Conservation (phyloP, 1,284 basidiomycete species). For the Apiotrichum akiyoshidainum region DNA sequence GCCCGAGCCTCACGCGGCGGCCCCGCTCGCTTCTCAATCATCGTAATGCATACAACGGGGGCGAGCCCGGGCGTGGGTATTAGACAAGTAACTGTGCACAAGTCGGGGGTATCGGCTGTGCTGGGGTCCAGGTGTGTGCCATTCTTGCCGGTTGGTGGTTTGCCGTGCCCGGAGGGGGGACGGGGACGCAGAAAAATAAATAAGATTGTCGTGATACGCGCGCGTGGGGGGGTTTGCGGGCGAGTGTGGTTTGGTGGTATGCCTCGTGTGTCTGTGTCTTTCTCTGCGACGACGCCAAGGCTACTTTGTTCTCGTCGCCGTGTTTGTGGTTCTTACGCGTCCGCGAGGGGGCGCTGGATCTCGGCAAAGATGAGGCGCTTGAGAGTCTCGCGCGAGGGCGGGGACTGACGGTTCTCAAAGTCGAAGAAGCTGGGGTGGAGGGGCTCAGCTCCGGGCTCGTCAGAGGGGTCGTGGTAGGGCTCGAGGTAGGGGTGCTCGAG, state of each 20-base stretch:
- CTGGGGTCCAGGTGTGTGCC: neutral
- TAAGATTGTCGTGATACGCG: too few species aligned
- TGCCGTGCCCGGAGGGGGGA: too few species aligned
- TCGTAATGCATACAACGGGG: constrained; percentile 18
- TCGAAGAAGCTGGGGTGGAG: constrained; percentile 85
- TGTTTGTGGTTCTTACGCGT: constrained; percentile 13
- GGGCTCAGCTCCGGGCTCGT: constrained; percentile 76
- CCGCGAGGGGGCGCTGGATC: constrained; percentile 42
- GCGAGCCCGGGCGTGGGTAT: constrained; percentile 5
- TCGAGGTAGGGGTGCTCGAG: constrained; percentile 88
- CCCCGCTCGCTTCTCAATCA: too few species aligned
- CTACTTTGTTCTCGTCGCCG: neutral
- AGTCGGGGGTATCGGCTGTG: constrained; percentile 1
- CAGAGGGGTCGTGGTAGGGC: constrained; percentile 84
- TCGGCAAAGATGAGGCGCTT: constrained; percentile 54
- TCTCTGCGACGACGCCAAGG: neutral
- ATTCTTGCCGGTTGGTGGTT: too few species aligned
- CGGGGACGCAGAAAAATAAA: too few species aligned
- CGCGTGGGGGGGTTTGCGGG: too few species aligned
- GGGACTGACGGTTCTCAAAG: constrained; percentile 62
- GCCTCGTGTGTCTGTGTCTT: neutral
- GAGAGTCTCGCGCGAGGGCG: constrained; percentile 53
- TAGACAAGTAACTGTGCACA: constrained; percentile 3
- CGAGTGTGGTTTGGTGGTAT: too few species aligned
- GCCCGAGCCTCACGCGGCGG: too few species aligned